phyloP scores from a whole-genome alignment of 306 rosid genomes.

The Citrullus amarus region DNA sequence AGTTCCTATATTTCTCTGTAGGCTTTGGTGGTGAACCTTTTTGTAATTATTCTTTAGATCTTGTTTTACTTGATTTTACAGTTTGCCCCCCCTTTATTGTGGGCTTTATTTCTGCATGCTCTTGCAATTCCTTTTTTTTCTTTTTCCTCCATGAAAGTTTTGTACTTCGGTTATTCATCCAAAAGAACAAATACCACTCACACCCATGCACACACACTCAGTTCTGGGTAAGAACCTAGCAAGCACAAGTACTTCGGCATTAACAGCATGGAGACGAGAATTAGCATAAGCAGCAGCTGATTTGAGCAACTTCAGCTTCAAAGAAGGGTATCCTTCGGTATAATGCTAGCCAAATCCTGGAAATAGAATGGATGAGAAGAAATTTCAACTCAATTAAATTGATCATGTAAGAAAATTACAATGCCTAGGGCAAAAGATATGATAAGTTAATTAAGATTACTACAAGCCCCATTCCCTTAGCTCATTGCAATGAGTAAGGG shows the following conservation, averaged over 20 bases:
- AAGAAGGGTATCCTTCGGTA: slow-evolving; percentile 69
- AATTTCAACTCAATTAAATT: neutral
- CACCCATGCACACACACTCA: neutral
- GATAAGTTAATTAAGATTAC: neutral
- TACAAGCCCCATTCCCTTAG: neutral
- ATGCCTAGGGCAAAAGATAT: neutral
- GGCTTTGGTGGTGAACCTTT: neutral
- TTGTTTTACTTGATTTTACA: neutral
- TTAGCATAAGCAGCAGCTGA: slow-evolving; percentile 85
- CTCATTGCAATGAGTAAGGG: neutral
- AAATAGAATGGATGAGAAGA: slow-evolving; percentile 14
- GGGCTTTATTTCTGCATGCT: neutral
- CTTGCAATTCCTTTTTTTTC: neutral
- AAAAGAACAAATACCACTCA: neutral
- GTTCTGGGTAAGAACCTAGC: slow-evolving; percentile 53
- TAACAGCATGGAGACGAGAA: slow-evolving; percentile 91
- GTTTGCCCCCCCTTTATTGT: neutral
- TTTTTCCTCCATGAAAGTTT: neutral
- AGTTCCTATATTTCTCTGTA: neutral
- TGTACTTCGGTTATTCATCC: neutral
- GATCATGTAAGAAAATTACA: neutral
- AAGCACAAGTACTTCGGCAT: slow-evolving; percentile 88
- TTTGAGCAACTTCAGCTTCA: slow-evolving; percentile 87
- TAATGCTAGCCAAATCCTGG: slow-evolving; percentile 55
- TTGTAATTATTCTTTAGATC: neutral